Evolutionary conservation across 345 rosid species (phyloP).

Genomic region (Hibiscus trionum): DNA sequence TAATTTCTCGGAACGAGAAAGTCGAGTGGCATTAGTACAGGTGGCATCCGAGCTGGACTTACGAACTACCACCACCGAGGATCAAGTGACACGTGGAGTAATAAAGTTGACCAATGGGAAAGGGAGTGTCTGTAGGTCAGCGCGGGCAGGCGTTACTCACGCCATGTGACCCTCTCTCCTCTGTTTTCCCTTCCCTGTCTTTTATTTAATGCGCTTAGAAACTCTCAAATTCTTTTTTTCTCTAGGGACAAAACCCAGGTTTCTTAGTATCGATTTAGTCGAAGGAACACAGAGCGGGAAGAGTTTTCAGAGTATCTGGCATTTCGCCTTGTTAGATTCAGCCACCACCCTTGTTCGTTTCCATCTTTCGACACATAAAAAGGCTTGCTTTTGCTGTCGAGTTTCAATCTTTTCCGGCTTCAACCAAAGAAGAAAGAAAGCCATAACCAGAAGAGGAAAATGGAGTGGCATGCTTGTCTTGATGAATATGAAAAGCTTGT

Average conservation of each 20-base stretch:
- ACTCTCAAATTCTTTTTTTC: neutral
- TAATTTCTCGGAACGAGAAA: too few relatives aligned
- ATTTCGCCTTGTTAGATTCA: slow-evolving; percentile 16
- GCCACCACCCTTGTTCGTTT: slow-evolving; percentile 3
- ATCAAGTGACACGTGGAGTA: slow-evolving; percentile 34
- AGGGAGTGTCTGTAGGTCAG: neutral
- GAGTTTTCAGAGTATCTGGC: slow-evolving; percentile 10
- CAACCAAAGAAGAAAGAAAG: neutral
- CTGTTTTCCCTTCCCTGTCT: neutral
- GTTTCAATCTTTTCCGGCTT: slow-evolving; percentile 1
- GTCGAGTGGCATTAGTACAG: slow-evolving; percentile 18
- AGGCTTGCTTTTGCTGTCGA: neutral
- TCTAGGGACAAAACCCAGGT: slow-evolving; percentile 7
- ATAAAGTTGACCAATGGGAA: slow-evolving; percentile 6
- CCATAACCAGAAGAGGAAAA: neutral
- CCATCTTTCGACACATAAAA: neutral
- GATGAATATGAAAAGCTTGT: slow-evolving; percentile 96
- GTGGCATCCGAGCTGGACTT: slow-evolving; percentile 49
- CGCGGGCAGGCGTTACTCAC: slow-evolving; percentile 12
- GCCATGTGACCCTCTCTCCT: slow-evolving; percentile 16
- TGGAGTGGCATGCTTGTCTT: slow-evolving; percentile 65
- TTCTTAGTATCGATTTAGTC: slow-evolving; percentile 29
- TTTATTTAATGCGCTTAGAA: slow-evolving; percentile 12
- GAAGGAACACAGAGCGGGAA: slow-evolving; percentile 10
- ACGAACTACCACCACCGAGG: slow-evolving; percentile 21